Evolutionary conservation across 1,139 yeast species (phyloP), one percentile per base, ranked within the genome.

Genomic region (Candida albicans): DNA sequence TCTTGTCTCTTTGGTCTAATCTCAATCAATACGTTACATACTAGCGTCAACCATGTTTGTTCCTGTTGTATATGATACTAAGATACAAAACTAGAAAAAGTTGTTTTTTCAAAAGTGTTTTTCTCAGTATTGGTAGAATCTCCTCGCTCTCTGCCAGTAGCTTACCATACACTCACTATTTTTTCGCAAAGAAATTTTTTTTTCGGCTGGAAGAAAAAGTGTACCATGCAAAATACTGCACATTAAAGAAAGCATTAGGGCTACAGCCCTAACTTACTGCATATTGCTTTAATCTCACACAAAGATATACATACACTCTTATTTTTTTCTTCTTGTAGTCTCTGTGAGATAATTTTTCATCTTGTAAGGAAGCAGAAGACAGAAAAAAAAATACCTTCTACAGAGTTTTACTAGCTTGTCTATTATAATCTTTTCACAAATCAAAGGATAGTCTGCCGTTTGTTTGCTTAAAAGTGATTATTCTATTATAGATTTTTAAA

Each of bases 401-500:
- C n/a, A n/a, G n/a, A 22, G 32, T 40, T 22, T 33, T 7, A 24
- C 42, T 46, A 50, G 35, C 40, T 47, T 51, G 45, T 44, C 42
- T 39, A 32, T 12, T 34, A 24, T 39, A 9, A 29, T 24, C 35
- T 34, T 43, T 49, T 52, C 51, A 50, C 54, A 48, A 47, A 57
- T 56, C 67, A 77, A 76, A 70, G 82, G 75, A 77, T 77, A 76
- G 82, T 78, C 82, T 70, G 82, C 82, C 63, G 51, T 51, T 50
- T 46, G 49, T 51, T 61, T 64, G 82, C 82, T 77, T 77, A 77
- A 77, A 73, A 59, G 70, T 71, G 82, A 77, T 77, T 77, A 76
- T 77, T 75, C 78, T 75, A 65, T 41, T 46, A 42, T 33, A 35
- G 33, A 32, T 27, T 4, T 10, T 27, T 27, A 33, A 24, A 31